Conservation (phyloP, 305 asterid genomes). For the Plantago lanceolata region DNA sequence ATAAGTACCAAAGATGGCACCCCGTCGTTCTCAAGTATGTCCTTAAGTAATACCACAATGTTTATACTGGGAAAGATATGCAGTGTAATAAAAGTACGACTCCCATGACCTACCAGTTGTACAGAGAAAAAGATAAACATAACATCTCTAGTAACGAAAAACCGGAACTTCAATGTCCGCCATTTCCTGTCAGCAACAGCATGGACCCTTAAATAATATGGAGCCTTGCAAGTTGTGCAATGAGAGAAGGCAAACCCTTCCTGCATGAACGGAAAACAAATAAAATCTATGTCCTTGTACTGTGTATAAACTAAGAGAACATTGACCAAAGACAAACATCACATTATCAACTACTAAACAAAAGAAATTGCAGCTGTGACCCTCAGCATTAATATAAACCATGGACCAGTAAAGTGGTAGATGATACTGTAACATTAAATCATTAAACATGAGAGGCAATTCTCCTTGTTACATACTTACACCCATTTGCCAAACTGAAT, state of each 20-base stretch:
- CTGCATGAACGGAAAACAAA: constrained; percentile 37
- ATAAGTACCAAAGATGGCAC: neutral
- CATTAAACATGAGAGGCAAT: no score
- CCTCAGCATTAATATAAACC: no score
- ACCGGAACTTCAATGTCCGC: constrained; percentile 89
- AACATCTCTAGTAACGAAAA: constrained; percentile 93
- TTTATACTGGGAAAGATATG: neutral
- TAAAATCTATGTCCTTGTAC: neutral
- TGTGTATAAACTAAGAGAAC: neutral
- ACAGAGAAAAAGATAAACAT: constrained; percentile 79
- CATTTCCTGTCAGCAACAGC: constrained; percentile 81
- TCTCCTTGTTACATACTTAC: no score
- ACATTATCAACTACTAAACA: no score
- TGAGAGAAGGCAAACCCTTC: constrained; percentile 97
- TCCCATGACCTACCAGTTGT: constrained; percentile 62
- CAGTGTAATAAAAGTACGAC: constrained; percentile 17
- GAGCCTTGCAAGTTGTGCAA: constrained; percentile 98
- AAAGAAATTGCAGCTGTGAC: no score
- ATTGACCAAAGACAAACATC: no score
- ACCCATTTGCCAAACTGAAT: no score
- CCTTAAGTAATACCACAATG: constrained; percentile 1
- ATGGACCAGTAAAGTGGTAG: no score
- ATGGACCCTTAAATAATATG: constrained; percentile 84
- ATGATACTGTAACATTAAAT: no score
- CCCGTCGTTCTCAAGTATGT: constrained; percentile 1